Base-by-base conservation (phyloP, 768 basidiomycete species). In the Rubroboletus pulcherrimus region DNA sequence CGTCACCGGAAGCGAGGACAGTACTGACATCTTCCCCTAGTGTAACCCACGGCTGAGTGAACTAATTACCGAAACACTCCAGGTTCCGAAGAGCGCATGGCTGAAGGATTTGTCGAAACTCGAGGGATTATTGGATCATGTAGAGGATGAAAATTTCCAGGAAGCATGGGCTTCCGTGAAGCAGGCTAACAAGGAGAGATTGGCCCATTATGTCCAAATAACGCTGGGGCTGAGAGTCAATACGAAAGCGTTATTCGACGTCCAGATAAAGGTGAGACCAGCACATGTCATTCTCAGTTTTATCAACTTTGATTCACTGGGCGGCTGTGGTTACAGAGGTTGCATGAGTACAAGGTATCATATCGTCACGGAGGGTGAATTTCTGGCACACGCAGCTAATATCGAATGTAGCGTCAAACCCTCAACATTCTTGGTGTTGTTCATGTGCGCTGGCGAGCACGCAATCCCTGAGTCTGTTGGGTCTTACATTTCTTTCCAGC, bases 391-490 rank as follows among this genome's bases (percentile, higher is more conserved):
- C 2, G 21, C 14, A 7, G 15, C 38, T 58, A 24, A 60, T 17
- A 21, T 29, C 24, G 14, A 38, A 30, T 30, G 21, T 71, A 92
- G 84, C 88, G 97, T 54, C 96, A 99, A 80, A 91, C 87, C 2
- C 77, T 98, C 68, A 98, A 98, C 73, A 93, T 97, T 63, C 80
- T 98, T 48, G 89, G 89, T 48, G 88, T 94, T 55, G 83, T 95
- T 59, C 87, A 93, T 68, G 90, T 92, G 60, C 38, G 86, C 73
- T 31, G 11, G 31, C 24, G 1, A 7, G 43, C 14, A 37, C 41
- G 35, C 2, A n/a, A 8, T 31, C 3, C 31, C 4, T 35, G 48
- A 21, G 31, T 29, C 35, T 61, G 14, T 43, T 19, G 17, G 9
- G 12, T 42, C 56, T 54, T 41, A 55, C 34, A 1, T 48, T 14